Conservation (phyloP, 306 rosid genomes). For the Trichosanthes cucumerina region DNA sequence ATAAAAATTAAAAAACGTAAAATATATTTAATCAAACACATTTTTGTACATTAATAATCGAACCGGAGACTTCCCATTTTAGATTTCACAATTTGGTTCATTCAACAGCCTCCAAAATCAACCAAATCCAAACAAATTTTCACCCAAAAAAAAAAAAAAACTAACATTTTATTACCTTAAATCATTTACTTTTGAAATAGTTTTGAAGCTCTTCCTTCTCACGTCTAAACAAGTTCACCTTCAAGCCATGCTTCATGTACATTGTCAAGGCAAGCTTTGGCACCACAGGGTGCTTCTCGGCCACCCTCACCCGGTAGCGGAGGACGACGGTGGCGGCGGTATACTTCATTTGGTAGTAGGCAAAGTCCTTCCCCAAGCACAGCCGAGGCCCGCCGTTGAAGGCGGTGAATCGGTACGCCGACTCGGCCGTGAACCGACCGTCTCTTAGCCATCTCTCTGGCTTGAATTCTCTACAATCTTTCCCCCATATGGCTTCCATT, state of each 20-base stretch:
- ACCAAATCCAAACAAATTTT: too few species aligned
- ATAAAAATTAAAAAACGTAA: too few species aligned
- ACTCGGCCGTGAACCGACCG: slow-evolving; percentile 52
- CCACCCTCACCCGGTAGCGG: slow-evolving; percentile 49
- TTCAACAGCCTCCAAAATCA: neutral
- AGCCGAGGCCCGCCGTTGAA: slow-evolving; percentile 90
- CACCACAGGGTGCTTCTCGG: slow-evolving; percentile 35
- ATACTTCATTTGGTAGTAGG: slow-evolving; percentile 81
- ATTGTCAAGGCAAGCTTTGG: slow-evolving; percentile 79
- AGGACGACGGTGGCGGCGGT: slow-evolving; percentile 53
- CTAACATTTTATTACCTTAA: neutral
- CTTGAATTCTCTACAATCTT: slow-evolving; percentile 56
- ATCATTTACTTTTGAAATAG: slow-evolving; percentile 7
- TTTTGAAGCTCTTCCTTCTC: slow-evolving; percentile 21
- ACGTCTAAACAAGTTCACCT: slow-evolving; percentile 35
- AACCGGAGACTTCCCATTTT: too few species aligned
- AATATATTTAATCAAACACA: too few species aligned
- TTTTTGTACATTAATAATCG: too few species aligned
- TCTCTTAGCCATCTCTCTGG: slow-evolving; percentile 88
- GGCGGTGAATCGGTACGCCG: slow-evolving; percentile 75
- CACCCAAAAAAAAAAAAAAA: neutral
- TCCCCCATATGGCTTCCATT: slow-evolving; percentile 78
- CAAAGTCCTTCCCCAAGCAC: slow-evolving; percentile 84
- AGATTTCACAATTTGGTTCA: too few species aligned
- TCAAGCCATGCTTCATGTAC: slow-evolving; percentile 77